phyloP scores from a whole-genome alignment of 2,329 filamentous ascomycete species.

The Sporothrix sp. region DNA sequence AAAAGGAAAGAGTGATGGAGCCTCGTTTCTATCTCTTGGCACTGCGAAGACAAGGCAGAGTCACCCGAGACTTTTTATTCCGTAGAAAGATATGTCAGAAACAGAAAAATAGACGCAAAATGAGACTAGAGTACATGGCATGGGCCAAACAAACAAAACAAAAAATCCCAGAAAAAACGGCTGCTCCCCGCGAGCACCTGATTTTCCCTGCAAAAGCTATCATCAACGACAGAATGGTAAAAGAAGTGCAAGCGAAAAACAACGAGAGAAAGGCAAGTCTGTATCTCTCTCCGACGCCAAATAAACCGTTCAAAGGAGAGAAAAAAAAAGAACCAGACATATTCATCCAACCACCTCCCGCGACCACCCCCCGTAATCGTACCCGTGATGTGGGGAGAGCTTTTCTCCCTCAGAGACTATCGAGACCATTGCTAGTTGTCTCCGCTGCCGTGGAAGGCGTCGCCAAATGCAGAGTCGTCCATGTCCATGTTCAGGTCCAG shows the following conservation, averaged over 20 bases:
- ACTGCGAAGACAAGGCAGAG: not conserved
- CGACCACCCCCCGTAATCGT: not conserved
- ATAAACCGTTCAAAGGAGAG: not conserved
- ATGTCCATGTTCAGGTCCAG: slow-evolving; percentile 58
- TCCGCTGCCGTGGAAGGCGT: slow-evolving; percentile 60
- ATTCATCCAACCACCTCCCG: not conserved
- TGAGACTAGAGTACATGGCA: not conserved
- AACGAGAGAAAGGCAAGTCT: not conserved
- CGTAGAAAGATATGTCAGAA: not conserved
- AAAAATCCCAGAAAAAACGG: not conserved
- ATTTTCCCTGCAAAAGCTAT: not conserved
- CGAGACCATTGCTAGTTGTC: slow-evolving; percentile 15
- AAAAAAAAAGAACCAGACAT: not conserved
- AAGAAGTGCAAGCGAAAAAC: not conserved
- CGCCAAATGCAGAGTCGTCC: slow-evolving; percentile 74
- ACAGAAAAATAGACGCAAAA: not conserved
- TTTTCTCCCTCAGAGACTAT: no score
- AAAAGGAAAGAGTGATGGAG: not conserved
- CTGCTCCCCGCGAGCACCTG: not conserved
- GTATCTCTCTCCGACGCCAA: not conserved
- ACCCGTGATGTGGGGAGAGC: no score
- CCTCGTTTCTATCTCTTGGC: not conserved
- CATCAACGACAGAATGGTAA: no score
- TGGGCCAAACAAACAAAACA: no score
- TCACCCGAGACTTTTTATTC: not conserved